A percentile compares a stretch with the other conserved stretches of the same genome.
Conservation (phyloP, 75 land plant genomes). For the Cryptomeria japonica region DNA sequence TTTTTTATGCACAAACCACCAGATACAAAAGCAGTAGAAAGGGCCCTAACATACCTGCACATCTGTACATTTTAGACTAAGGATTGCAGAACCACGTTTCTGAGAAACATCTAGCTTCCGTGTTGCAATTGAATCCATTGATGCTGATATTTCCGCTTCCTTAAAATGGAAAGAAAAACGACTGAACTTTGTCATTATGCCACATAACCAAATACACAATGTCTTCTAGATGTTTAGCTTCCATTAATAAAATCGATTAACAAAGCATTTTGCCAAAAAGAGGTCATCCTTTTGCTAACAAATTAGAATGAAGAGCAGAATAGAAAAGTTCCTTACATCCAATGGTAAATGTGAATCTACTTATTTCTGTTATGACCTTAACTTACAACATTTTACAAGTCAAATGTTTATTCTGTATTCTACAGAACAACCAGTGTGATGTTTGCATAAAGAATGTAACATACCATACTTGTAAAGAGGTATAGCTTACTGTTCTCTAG, state of each 20-base stretch:
- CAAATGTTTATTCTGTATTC: not conserved
- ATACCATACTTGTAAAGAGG: too few relatives aligned
- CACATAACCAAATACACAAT: not conserved
- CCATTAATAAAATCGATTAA: not conserved
- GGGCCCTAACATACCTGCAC: conserved; percentile 59
- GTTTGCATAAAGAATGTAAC: too few relatives aligned
- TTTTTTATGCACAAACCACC: not conserved
- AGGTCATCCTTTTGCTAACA: not conserved
- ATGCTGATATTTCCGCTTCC: conserved; percentile 92
- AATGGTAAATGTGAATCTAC: not conserved
- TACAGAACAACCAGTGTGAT: not conserved
- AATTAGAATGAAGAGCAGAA: not conserved
- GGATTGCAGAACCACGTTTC: conserved; percentile 64
- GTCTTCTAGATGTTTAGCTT: not conserved
- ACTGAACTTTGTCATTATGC: not conserved
- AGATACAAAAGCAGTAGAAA: not conserved
- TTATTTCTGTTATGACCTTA: not conserved
- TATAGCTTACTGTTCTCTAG: too few relatives aligned
- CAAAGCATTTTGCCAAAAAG: not conserved
- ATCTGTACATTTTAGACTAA: conserved; percentile 89
- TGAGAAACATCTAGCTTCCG: conserved; percentile 62
- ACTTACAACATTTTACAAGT: not conserved
- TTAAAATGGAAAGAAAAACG: conserved; percentile 15
- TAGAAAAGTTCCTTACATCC: not conserved
- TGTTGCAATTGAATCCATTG: conserved; percentile 56